Base-by-base conservation (phyloP, 495 filamentous ascomycete genomes). In the Tuber calosporum region DNA sequence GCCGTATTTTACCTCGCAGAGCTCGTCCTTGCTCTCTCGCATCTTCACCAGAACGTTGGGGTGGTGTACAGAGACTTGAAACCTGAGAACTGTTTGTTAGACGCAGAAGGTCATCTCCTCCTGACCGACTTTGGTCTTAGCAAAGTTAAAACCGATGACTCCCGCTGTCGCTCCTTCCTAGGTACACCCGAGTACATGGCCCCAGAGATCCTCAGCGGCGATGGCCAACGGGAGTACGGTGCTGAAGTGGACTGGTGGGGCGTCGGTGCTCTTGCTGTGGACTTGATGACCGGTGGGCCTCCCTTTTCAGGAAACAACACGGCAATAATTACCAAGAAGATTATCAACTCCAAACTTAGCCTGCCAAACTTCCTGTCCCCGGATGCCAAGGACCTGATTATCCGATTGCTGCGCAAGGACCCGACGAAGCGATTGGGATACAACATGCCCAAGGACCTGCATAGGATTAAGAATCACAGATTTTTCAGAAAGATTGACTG, bases 111-210 rank as follows among this genome's bases (percentile, higher is more conserved):
- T 69, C 94, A 99, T 81, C 88, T 99, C 4, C 89, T 99, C 20
- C 86, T 99, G 36, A 98, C 95, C 41, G 95, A 99, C 84, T 99
- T 99, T 77, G 95, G 95, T 11, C 90, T 99, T 41, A 94, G 90
- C 83, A 99, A 99, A 82, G 95, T 97, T 41, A 89, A 93, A n/a
- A 86, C 95, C 43, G 90, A 92, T 76, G 91, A 92, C 58, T 88
- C 88, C 77, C 86, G 86, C 77, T 97, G 93, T 86, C 91, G 91
- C 81, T 96, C 92, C 53, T 87, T 93, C 76, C 90, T 97, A 19
- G 95, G 95, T 73, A 99, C 95, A 2, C 88, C 97, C 76, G 95
- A 97, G 79, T 99, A 98, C 87, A 98, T 98, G 96, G 95, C 95
- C 0, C 95, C 95, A 5, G 95, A 99, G 84, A 90, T 99, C 48